Evolutionary conservation across 257 asterid species (phyloP).

Genomic region (Echites panduratus): DNA sequence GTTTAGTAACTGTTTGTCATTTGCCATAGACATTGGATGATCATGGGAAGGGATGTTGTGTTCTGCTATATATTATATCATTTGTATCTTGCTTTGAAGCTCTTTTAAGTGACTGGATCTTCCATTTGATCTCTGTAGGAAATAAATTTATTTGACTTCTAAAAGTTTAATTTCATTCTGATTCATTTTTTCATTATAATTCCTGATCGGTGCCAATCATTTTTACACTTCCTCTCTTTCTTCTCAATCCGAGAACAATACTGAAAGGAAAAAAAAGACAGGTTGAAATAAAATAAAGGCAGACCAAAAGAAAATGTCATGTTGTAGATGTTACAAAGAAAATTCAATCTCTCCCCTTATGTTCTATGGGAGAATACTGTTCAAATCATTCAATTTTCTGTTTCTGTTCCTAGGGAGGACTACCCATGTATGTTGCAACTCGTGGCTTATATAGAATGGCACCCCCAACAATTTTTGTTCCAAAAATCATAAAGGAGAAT

Average conservation of each 20-base stretch:
- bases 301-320: no score
- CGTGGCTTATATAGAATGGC: slow-evolving; percentile 80
- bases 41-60: no score
- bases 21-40: background rate
- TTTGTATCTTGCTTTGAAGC: background rate
- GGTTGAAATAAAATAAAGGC: background rate
- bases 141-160: background rate
- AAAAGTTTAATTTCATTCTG: background rate
- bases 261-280: background rate
- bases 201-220: background rate
- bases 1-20: no score
- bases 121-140: background rate
- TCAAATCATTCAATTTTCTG: background rate
- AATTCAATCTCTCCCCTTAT: background rate
- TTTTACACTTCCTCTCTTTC: background rate
- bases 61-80: background rate
- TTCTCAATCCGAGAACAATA: background rate
- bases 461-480: slow-evolving; percentile 84
- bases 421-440: slow-evolving; percentile 96
- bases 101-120: background rate
- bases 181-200: background rate
- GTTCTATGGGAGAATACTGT: background rate
- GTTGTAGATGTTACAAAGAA: background rate
- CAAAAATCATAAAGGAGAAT: slow-evolving; percentile 58
- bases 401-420: slow-evolving; percentile 57